phyloP scores from a whole-genome alignment of 495 filamentous ascomycete species.

The Aspergillus egyptiacus region DNA sequence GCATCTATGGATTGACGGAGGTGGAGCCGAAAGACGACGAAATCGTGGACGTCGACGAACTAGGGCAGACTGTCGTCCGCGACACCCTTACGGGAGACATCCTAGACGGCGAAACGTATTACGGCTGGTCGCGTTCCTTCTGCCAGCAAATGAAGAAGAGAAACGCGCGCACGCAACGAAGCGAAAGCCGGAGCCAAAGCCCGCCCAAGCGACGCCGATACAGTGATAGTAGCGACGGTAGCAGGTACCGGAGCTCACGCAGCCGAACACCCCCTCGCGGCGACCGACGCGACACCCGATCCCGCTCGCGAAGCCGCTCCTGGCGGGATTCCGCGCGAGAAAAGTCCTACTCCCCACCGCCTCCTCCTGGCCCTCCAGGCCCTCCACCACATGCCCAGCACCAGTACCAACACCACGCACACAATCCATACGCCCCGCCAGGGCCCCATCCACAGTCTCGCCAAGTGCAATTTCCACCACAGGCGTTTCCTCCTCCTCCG shows the following conservation, averaged over 20 bases:
- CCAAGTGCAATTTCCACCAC: constrained; percentile 16
- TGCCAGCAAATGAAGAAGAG: constrained; percentile 75
- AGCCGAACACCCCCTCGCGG: constrained; percentile 19
- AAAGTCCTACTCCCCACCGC: constrained; percentile 44
- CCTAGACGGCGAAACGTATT: constrained; percentile 64
- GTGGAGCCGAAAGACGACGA: constrained; percentile 35
- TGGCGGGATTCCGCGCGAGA: constrained; percentile 34
- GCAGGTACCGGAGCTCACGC: constrained; percentile 23
- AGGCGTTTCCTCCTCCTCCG: constrained; percentile 20
- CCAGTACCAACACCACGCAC: not conserved
- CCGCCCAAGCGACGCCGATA: constrained; percentile 39
- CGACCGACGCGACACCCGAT: constrained; percentile 23
- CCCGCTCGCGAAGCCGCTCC: constrained; percentile 23
- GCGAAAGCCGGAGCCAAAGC: constrained; percentile 32
- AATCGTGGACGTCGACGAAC: constrained; percentile 58
- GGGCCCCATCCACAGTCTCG: constrained; percentile 24
- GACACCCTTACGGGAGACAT: constrained; percentile 58
- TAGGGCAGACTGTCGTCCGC: constrained; percentile 61
- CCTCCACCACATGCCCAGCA: not conserved
- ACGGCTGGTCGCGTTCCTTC: constrained; percentile 78
- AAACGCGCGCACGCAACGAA: constrained; percentile 30
- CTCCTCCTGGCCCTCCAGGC: constrained; percentile 21
- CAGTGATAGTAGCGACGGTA: constrained; percentile 44
- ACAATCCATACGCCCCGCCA: constrained; percentile 22
- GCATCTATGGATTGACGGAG: constrained; percentile 46